These are phyloP conservation scores for Fagus crenata DNA, from an alignment of 306 rosid genomes.

Conservation along the genomic window DNA sequence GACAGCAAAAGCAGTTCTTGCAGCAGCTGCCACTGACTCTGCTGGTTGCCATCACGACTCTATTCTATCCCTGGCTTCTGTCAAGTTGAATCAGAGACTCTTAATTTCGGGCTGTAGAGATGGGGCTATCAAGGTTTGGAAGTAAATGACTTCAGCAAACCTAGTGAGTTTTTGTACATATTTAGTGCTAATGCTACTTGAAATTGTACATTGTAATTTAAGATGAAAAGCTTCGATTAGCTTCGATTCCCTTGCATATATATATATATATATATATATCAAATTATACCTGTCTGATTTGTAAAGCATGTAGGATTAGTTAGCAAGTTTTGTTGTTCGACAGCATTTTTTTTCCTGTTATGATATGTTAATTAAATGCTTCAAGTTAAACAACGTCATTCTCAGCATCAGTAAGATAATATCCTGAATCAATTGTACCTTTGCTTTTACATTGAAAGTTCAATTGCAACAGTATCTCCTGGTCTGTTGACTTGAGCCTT, in stretches of 20 bases:
- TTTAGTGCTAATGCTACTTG: slow-evolving; percentile 37
- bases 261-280: neutral
- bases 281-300: slow-evolving; percentile 17
- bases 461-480: neutral
- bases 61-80: slow-evolving; percentile 74
- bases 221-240: slow-evolving; percentile 26
- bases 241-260: slow-evolving; percentile 16
- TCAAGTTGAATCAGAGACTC: slow-evolving; percentile 92
- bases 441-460: neutral
- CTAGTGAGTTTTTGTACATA: slow-evolving; percentile 46
- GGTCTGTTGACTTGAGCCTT: neutral
- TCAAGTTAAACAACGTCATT: neutral
- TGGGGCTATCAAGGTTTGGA: slow-evolving; percentile 97
- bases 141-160: slow-evolving; percentile 41
- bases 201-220: slow-evolving; percentile 40
- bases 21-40: slow-evolving; percentile 91
- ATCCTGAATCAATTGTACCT: neutral
- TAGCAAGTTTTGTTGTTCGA: slow-evolving; percentile 11
- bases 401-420: neutral
- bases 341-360: neutral
- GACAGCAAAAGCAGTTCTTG: slow-evolving; percentile 74
- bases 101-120: slow-evolving; percentile 87
- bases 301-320: slow-evolving; percentile 26
- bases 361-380: neutral
- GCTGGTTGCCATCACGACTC: slow-evolving; percentile 94